Percentiles rank a stretch among this genome's conserved stretches.
Evolutionary conservation across 129 eudicot species (phyloP).

Genomic region (carrot (Daucus carota)): DNA sequence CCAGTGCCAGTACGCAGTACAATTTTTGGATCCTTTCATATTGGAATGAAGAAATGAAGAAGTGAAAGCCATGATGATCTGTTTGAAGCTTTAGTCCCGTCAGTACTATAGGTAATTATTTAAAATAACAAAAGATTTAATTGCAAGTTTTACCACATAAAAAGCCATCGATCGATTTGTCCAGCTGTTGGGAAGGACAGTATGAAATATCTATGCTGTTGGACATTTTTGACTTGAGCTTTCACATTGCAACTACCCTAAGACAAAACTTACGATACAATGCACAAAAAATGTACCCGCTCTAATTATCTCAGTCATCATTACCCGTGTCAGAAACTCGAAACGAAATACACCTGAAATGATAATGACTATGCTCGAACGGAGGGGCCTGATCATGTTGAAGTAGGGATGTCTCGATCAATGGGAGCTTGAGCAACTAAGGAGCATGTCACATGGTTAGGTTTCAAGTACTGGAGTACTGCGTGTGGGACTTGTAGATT

Average conservation of each 20-base stretch:
- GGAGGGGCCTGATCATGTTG: neutral
- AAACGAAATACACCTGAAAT: slow-evolving; percentile 1
- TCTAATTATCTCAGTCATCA: neutral
- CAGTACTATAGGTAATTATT: no score
- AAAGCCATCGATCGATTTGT: neutral
- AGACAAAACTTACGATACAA: neutral
- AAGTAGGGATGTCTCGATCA: neutral
- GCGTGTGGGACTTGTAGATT: slow-evolving; percentile 5
- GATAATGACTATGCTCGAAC: neutral
- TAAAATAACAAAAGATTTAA: neutral
- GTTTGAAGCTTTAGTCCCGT: no score
- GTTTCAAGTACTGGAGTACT: neutral
- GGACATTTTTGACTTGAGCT: neutral
- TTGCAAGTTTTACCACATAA: neutral
- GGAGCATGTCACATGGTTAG: slow-evolving; percentile 6
- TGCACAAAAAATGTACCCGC: neutral
- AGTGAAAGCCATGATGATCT: no score
- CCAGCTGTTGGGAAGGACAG: neutral
- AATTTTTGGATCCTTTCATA: no score
- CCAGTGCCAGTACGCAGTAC: no score
- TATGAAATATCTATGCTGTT: neutral
- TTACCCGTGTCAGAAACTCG: neutral
- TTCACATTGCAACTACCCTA: neutral
- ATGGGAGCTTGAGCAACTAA: neutral
- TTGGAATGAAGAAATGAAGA: no score